Base-by-base conservation (phyloP, 257 asterid genomes). In the Rauvolfia tetraphylla region DNA sequence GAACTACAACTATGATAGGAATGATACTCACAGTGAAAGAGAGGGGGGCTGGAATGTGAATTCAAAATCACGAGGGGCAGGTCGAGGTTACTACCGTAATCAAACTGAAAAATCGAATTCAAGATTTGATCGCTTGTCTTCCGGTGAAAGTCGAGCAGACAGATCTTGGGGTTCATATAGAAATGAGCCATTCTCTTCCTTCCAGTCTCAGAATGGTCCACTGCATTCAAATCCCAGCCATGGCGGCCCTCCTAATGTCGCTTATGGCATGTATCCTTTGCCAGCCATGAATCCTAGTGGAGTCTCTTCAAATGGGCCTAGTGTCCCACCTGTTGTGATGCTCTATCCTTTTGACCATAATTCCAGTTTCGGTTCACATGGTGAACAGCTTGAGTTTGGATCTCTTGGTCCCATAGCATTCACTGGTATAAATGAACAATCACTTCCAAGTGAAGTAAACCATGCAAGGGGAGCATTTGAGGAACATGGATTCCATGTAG, bases 301-400 rank as follows among this genome's bases (percentile, higher is more conserved):
- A 77, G 84, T 49, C 79, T 80, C 90, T 69, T 85, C 96, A 15
- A 87, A 95, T 81, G 96, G 96, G 8, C 71, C 86, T 39, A 75
- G 89, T 54, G 84, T 17, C 71, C 81, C 89, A 48, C 96, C 96
- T 36, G 85, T 84, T 61, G 86, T 92, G 83, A 90, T 89, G 93
- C 53, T 92, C 58, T 92, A 92, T 86, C 98, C 97, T n/a, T 86
- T 76, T 81, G 97, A 91, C 46, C 89, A 90, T 46, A 84, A 82
- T 81, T 86, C 84, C 67, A 31, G 59, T 62, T 86, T 88, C 75
- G 87, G 86, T 73, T 80, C 86, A 77, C 93, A 83, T 71, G 84
- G 86, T 72, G 99, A 95, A 72, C 98, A 85, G 81, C 91, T 89
- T 38, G 99, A 95, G 85, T 92, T 95, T 80, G 97, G 97, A 71